phyloP scores from a whole-genome alignment of 2,329 filamentous ascomycete species.

The Samsoniella hepiali region DNA sequence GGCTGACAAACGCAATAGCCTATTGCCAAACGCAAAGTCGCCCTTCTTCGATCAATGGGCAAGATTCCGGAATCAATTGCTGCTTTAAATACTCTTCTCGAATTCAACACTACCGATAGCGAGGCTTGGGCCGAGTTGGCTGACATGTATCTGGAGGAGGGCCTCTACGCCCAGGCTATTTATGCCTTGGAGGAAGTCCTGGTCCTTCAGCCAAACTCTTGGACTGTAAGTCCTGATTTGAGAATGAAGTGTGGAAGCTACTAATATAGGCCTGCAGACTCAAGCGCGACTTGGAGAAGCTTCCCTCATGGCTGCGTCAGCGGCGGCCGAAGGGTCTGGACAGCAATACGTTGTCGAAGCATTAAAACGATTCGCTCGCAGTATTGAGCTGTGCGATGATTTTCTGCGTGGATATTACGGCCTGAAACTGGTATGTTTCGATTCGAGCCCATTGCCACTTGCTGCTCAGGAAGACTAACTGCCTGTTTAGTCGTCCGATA shows the following conservation, averaged over 20 bases:
- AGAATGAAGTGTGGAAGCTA: background rate
- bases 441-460: background rate
- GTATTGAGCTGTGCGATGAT: constrained; percentile 88
- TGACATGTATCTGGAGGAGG: constrained; percentile 79
- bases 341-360: constrained; percentile 64
- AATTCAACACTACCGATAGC: constrained; percentile 82
- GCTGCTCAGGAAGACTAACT: constrained; percentile 18
- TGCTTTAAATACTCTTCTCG: constrained; percentile 70
- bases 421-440: constrained; percentile 63
- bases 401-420: constrained; percentile 93
- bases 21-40: constrained; percentile 79
- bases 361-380: constrained; percentile 81
- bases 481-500: constrained; percentile 43
- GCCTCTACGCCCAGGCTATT: constrained; percentile 76
- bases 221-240: constrained; percentile 69
- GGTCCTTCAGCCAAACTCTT: constrained; percentile 82
- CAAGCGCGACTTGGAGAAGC: constrained; percentile 86
- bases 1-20: constrained; percentile 49
- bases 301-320: constrained; percentile 64
- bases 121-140: constrained; percentile 92
- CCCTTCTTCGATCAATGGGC: constrained; percentile 72
- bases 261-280: constrained; percentile 50
- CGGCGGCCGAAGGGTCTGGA: constrained; percentile 38
- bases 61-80: constrained; percentile 69
- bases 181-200: constrained; percentile 90